Conservation (phyloP, 1,139 yeast genomes). For the Debaryomyces coudertii region DNA sequence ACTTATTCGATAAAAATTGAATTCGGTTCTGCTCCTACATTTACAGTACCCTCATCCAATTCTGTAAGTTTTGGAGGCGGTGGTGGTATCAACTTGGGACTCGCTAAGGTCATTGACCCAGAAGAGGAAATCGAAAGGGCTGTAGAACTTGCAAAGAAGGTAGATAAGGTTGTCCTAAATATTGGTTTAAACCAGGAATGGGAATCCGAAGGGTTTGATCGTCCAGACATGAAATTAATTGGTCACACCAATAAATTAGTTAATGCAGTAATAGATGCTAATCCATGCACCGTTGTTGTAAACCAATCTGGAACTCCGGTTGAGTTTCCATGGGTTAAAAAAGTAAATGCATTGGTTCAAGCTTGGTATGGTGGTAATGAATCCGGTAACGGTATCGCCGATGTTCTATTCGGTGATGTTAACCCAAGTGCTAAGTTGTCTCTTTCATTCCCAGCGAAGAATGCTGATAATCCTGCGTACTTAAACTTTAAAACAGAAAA, state of each 20-base stretch:
- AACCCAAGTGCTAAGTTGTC: slow-evolving; percentile 32
- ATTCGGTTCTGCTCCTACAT: slow-evolving; percentile 54
- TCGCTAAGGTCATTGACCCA: slow-evolving; percentile 23
- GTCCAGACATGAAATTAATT: slow-evolving; percentile 45
- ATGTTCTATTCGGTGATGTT: slow-evolving; percentile 31
- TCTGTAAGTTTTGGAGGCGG: slow-evolving; percentile 35
- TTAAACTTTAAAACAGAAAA: slow-evolving; percentile 26
- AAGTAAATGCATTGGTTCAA: slow-evolving; percentile 53
- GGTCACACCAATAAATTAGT: slow-evolving; percentile 52
- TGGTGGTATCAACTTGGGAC: slow-evolving; percentile 40
- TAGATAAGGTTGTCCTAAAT: slow-evolving; percentile 45
- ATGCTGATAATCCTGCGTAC: slow-evolving; percentile 28
- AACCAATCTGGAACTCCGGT: slow-evolving; percentile 69
- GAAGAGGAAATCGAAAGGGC: slow-evolving; percentile 31
- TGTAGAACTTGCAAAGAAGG: slow-evolving; percentile 31
- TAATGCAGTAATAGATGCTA: slow-evolving; percentile 47
- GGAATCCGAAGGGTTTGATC: slow-evolving; percentile 43
- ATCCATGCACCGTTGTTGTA: slow-evolving; percentile 55
- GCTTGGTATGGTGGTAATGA: slow-evolving; percentile 48
- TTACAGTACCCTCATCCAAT: slow-evolving; percentile 40
- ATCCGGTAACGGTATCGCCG: slow-evolving; percentile 32
- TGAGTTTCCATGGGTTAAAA: slow-evolving; percentile 58
- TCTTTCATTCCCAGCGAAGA: slow-evolving; percentile 26
- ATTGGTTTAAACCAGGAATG: slow-evolving; percentile 44
- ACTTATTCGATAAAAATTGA: slow-evolving; percentile 46